A percentile compares a stretch with the other conserved stretches of the same genome.
These are phyloP conservation scores for Nemania sp. DNA, from an alignment of 2,329 filamentous ascomycete species.

Conservation along the genomic window DNA sequence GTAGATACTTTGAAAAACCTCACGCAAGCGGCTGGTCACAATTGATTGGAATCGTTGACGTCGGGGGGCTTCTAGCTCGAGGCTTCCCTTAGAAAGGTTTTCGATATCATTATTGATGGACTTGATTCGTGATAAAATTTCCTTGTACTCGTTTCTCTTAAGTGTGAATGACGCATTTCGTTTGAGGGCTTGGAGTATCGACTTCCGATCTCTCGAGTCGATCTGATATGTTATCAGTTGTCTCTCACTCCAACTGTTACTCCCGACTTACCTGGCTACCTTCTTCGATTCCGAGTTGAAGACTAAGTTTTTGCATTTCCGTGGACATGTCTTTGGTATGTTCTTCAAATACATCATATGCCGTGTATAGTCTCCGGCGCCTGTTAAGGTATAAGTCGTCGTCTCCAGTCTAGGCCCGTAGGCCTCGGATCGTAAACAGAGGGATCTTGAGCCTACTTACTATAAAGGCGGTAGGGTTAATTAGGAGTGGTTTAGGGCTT, in stretches of 20 bases:
- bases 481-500: too few species aligned
- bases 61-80: conserved; percentile 1
- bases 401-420: background rate
- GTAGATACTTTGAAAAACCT: conserved; percentile 14
- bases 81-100: background rate
- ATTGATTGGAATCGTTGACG: conserved; percentile 11
- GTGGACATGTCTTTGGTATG: background rate
- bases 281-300: conserved; percentile 11
- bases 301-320: conserved; percentile 1
- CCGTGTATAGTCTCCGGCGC: conserved; percentile 17
- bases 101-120: conserved; percentile 3
- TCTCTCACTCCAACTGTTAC: too few species aligned
- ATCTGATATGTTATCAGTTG: conserved; percentile 6
- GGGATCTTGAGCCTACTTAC: background rate
- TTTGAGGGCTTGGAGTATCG: conserved; percentile 18
- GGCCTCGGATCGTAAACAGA: background rate
- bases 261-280: conserved; percentile 10
- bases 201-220: background rate
- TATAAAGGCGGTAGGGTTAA: background rate
- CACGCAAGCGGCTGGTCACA: conserved; percentile 14
- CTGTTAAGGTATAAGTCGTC: background rate
- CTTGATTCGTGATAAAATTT: conserved; percentile 14
- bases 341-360: conserved; percentile 8
- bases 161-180: conserved; percentile 5
- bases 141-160: conserved; percentile 7